phyloP scores from a whole-genome alignment of 75 land plant species.

The Pseudotsuga menziesii region DNA sequence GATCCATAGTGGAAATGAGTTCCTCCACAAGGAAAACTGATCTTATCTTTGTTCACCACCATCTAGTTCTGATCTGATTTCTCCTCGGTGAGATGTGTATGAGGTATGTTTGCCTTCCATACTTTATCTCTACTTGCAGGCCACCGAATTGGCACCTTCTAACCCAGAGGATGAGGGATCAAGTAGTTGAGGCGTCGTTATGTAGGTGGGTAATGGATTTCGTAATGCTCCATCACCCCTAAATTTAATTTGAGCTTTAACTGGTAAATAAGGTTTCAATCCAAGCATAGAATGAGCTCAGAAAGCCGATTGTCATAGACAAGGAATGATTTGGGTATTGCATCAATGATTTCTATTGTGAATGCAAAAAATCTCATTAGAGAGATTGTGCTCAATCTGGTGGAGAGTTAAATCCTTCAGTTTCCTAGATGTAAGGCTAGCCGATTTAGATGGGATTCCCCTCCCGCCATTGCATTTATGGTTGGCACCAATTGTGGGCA shows the following conservation, averaged over 20 bases:
- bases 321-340: conserved; percentile 37
- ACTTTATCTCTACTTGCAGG: conserved; percentile 90
- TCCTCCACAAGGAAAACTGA: conserved; percentile 93
- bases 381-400: too few relatives aligned
- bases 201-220: conserved; percentile 88
- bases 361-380: too few relatives aligned
- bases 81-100: conserved; percentile 82
- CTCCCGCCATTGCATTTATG: too few relatives aligned
- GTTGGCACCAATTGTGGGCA: too few relatives aligned
- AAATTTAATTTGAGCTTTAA: conserved; percentile 73
- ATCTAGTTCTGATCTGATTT: conserved; percentile 89
- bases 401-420: too few relatives aligned
- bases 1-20: conserved; percentile 92
- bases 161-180: conserved; percentile 85
- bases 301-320: conserved; percentile 66
- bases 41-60: conserved; percentile 83
- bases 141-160: conserved; percentile 85
- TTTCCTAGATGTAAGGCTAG: too few relatives aligned
- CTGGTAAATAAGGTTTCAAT: conserved; percentile 56
- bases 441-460: too few relatives aligned
- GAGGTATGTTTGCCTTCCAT: conserved; percentile 91
- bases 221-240: conserved; percentile 90
- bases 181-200: conserved; percentile 76
- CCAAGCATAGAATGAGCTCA: conserved; percentile 93
- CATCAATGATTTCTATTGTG: background rate